These are phyloP conservation scores for Huntiella omanensis DNA, from an alignment of 2,329 filamentous ascomycete species.

Conservation along the genomic window DNA sequence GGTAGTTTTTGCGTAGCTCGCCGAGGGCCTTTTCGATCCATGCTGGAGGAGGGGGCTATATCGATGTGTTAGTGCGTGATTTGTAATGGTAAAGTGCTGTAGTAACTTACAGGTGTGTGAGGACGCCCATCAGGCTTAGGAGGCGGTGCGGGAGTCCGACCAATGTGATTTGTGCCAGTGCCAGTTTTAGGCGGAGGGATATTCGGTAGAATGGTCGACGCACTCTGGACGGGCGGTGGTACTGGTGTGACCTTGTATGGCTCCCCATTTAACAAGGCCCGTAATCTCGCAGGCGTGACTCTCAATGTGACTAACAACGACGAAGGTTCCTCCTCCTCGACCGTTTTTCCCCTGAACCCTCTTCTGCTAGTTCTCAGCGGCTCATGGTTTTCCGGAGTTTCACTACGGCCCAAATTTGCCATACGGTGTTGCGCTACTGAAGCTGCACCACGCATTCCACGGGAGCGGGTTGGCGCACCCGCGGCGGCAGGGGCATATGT, in stretches of 20 bases:
- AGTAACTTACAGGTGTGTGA: conserved; percentile 39
- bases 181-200: conserved; percentile 7
- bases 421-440: conserved; percentile 75
- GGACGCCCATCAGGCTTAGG: conserved; percentile 35
- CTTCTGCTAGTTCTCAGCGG: conserved; percentile 43
- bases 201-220: not conserved
- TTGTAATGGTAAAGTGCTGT: not conserved
- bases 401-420: conserved; percentile 62
- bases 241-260: conserved; percentile 13
- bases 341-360: conserved; percentile 41
- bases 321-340: conserved; percentile 58
- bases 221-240: conserved; percentile 7
- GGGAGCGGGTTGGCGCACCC: conserved; percentile 62
- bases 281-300: conserved; percentile 53
- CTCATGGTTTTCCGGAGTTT: conserved; percentile 77
- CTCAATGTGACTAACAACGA: conserved; percentile 56
- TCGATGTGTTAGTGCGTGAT: conserved; percentile 1
- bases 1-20: conserved; percentile 51
- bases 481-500: conserved; percentile 29
- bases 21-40: conserved; percentile 68
- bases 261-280: conserved; percentile 41
- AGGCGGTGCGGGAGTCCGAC: conserved; percentile 49
- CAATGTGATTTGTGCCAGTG: conserved; percentile 29
- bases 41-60: conserved; percentile 60
- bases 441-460: conserved; percentile 77